Percentiles rank a stretch among this genome's conserved stretches.
phyloP scores from a whole-genome alignment of 192 early-diverging fungal genomes.

The Coemansia sp. region DNA sequence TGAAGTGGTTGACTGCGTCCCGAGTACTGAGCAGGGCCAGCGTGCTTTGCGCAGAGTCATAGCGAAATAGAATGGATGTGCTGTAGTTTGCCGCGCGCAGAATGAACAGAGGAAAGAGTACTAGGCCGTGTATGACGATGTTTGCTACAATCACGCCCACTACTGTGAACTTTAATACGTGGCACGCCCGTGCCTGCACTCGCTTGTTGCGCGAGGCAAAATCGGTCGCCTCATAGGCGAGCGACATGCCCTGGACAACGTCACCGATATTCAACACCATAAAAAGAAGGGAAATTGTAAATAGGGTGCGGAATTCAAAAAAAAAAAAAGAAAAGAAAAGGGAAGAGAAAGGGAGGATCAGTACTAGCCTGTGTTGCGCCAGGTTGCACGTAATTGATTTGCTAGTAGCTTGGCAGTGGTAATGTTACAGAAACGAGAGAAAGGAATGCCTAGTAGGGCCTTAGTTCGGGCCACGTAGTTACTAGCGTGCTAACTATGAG shows the following conservation, averaged over 20 bases:
- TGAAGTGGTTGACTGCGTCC: constrained; percentile 37
- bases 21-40: constrained; percentile 37
- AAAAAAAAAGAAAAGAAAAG: not conserved
- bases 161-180: constrained; percentile 27
- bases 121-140: constrained; percentile 16
- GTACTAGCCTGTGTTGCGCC: too few relatives aligned
- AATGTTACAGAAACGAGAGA: not conserved
- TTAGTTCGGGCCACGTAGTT: constrained; percentile 12
- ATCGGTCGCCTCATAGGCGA: constrained; percentile 34
- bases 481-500: constrained; percentile 11
- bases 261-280: constrained; percentile 31
- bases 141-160: constrained; percentile 30
- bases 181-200: constrained; percentile 29
- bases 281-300: not conserved
- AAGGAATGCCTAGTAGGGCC: not conserved
- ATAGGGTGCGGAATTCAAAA: not conserved
- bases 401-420: not conserved
- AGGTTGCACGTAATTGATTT: too few relatives aligned
- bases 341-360: too few relatives aligned
- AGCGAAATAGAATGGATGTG: constrained; percentile 21
- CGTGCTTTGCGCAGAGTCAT: constrained; percentile 32
- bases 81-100: constrained; percentile 24
- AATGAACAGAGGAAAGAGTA: constrained; percentile 37
- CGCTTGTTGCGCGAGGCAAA: constrained; percentile 38
- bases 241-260: constrained; percentile 25